Base-by-base conservation (phyloP, 208 protist species). In the Leishmania martiniquensis region DNA sequence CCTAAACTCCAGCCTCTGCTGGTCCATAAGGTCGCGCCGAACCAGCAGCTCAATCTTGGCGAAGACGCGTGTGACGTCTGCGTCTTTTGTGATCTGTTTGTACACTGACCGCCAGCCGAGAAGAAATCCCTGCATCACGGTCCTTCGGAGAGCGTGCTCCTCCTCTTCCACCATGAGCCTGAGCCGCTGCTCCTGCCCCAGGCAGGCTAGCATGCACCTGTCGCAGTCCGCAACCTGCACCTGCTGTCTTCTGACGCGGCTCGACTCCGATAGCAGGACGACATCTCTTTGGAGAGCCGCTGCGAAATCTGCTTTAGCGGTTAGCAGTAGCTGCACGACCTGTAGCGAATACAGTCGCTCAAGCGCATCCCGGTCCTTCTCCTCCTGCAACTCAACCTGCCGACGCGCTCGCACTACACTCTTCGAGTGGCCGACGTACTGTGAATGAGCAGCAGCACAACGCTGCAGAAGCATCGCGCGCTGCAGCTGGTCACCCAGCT, bases 31-130 rank as follows among this genome's bases (percentile, higher is more conserved):
- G 51, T 86, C 87, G 32, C 81, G 82, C 17, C 91, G 78, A 66
- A 92, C 84, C 39, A 93, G 86, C 9, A 92, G 68, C 73, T 95
- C 89, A 20, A 95, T 73, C 51, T 84, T 76, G 45, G 81, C n/a
- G 42, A 95, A 67, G 68, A 91, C 78, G n/a, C n/a, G 51, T 15
- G 67, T 44, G 2, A 84, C 65, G n/a, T 85, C 87, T 1, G 80
- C 77, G 29, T 74, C 75, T 5, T 73, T 82, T 9, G 51, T 82
- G 42, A 88, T 84, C 29, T 52, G 67, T 55, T 89, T 85, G 78
- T 89, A 88, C n/a, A 91, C 84, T 1, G 68, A 62, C 13, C 91
- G 81, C 89, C 91, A 95, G 39, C 80, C 83, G 32, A 89, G 57
- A 37, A 91, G 72, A 73, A 91, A 92, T 29, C 39, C 49, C 25